Evolutionary conservation across 768 basidiomycete genomes (phyloP).

Genomic region (Hortiboletus campestris): DNA sequence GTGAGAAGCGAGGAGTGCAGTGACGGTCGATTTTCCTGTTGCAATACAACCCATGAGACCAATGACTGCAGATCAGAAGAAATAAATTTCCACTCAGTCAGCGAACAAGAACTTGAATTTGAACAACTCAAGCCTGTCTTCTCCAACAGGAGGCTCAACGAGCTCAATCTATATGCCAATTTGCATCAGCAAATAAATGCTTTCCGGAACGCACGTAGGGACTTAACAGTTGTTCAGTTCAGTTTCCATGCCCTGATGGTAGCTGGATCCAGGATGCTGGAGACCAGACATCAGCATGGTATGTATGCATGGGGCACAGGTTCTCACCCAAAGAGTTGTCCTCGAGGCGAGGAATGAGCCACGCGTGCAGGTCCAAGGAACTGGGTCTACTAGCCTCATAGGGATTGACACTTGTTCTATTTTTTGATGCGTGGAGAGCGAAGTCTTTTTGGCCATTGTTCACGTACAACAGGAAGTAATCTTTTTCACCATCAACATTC

Average conservation of each 20-base stretch:
- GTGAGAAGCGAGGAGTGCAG: conserved; percentile 62
- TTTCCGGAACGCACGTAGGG: neutral
- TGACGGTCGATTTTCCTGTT: conserved; percentile 94
- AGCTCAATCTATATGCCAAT: neutral
- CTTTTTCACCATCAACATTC: neutral
- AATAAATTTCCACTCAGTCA: neutral
- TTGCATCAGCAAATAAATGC: neutral
- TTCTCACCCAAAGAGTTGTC: neutral
- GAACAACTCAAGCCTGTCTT: neutral
- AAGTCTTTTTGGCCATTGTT: neutral
- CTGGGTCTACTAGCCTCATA: neutral
- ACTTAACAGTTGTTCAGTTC: neutral
- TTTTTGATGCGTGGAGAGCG: neutral
- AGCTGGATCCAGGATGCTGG: neutral
- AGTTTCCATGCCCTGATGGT: neutral
- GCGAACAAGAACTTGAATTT: conserved; percentile 6
- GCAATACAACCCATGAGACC: conserved; percentile 97
- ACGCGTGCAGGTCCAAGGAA: conserved; percentile 1
- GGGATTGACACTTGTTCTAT: neutral
- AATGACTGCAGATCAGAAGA: conserved; percentile 53
- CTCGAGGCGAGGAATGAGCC: neutral
- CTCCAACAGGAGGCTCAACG: neutral
- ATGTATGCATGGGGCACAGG: neutral
- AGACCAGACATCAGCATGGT: neutral
- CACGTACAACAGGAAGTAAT: neutral